Evolutionary conservation across 2,329 filamentous ascomycete genomes (phyloP).

Genomic region (Verruconis gallopava): DNA sequence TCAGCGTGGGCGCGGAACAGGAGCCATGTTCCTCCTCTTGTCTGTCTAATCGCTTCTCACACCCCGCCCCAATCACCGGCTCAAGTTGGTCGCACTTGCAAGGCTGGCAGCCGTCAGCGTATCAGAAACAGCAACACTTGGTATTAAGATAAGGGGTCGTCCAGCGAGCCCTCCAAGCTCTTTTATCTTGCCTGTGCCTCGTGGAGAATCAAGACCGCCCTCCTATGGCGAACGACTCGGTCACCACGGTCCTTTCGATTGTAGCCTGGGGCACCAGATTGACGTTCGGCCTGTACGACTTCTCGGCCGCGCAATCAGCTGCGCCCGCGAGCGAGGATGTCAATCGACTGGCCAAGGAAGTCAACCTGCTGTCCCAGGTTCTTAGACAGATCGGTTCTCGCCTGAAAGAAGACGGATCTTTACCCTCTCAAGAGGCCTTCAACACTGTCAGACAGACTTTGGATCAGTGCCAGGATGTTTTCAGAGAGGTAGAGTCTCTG

Average conservation of each 20-base stretch:
- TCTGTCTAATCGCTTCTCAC: too few species aligned
- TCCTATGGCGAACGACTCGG: conserved; percentile 9
- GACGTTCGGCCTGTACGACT: conserved; percentile 22
- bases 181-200: too few species aligned
- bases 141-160: too few species aligned
- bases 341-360: conserved; percentile 20
- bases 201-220: too few species aligned
- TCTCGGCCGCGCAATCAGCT: conserved; percentile 16
- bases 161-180: too few species aligned
- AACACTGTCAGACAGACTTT: conserved; percentile 23
- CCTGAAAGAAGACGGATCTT: conserved; percentile 24
- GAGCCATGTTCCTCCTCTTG: too few species aligned
- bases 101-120: too few species aligned
- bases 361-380: conserved; percentile 23
- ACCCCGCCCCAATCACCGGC: too few species aligned
- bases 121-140: too few species aligned
- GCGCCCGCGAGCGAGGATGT: conserved; percentile 17
- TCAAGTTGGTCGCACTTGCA: too few species aligned
- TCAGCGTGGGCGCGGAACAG: too few species aligned
- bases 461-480: conserved; percentile 19
- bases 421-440: conserved; percentile 24
- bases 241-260: conserved; percentile 20
- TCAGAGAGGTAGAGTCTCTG: conserved; percentile 19
- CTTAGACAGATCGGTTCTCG: conserved; percentile 26
- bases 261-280: conserved; percentile 22